Evolutionary conservation across 176 grass and related monocot species (phyloP).

Genomic region (Bromus sterilis): DNA sequence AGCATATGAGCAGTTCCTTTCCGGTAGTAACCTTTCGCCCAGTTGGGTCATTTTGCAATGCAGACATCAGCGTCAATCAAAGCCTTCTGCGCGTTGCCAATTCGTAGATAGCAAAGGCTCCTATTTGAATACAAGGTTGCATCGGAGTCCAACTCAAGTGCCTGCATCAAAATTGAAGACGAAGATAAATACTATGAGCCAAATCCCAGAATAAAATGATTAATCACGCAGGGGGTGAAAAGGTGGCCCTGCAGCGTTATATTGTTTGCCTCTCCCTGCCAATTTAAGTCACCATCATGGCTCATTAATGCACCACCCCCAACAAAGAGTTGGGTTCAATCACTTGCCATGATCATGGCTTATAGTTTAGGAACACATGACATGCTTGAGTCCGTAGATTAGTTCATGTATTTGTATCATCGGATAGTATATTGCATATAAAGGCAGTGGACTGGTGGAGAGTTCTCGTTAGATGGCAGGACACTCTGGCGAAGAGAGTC

Average conservation of each 20-base stretch:
- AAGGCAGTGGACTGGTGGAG: not conserved
- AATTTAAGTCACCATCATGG: not conserved
- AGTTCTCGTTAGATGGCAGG: not conserved
- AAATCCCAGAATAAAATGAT: not conserved
- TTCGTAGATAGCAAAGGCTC: conserved; percentile 7
- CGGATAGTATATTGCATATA: not conserved
- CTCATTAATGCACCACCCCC: not conserved
- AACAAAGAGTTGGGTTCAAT: not conserved
- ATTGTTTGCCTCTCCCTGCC: not conserved
- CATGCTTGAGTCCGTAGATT: not conserved
- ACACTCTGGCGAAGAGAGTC: not conserved
- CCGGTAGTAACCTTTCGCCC: conserved; percentile 31
- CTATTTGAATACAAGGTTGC: conserved; percentile 26
- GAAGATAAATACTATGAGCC: not conserved
- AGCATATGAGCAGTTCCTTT: conserved; percentile 12
- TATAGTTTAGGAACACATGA: not conserved
- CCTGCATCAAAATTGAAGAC: not conserved
- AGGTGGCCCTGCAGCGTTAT: not conserved
- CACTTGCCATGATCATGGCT: not conserved
- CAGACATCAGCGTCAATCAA: conserved; percentile 9
- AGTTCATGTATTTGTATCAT: not conserved
- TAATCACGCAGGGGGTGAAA: not conserved
- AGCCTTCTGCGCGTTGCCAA: conserved; percentile 1
- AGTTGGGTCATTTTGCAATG: not conserved
- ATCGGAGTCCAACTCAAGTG: conserved; percentile 15